Percentiles rank a stretch among this genome's conserved stretches.
These are phyloP conservation scores for Nigrospora oryzae DNA, from an alignment of 2,329 filamentous ascomycete genomes.

Conservation along the genomic window DNA sequence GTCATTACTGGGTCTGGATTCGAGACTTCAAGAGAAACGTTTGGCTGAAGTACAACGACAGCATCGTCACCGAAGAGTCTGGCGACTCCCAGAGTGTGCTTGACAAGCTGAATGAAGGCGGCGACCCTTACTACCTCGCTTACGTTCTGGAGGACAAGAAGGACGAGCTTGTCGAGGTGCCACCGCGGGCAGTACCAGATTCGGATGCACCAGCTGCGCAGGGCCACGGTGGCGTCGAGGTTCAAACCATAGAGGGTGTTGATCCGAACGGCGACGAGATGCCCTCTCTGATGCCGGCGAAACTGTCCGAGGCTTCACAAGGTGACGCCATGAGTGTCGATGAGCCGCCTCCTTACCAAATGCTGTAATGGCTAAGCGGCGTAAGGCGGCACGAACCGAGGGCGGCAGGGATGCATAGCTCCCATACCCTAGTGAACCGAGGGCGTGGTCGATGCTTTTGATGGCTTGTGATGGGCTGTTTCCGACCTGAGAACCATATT, in stretches of 20 bases:
- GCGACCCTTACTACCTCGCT: slow-evolving; percentile 76
- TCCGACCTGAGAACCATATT: too few species aligned
- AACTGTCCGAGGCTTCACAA: neutral
- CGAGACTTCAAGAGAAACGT: slow-evolving; percentile 73
- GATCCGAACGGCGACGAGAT: neutral
- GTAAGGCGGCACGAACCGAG: too few species aligned
- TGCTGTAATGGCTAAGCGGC: neutral
- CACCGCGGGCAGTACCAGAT: slow-evolving; percentile 21
- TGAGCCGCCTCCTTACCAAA: neutral
- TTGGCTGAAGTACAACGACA: slow-evolving; percentile 95
- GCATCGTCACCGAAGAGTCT: slow-evolving; percentile 61
- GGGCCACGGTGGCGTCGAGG: slow-evolving; percentile 9
- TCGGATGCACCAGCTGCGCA: neutral
- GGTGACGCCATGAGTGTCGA: neutral
- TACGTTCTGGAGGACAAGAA: slow-evolving; percentile 67
- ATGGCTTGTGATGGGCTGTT: too few species aligned
- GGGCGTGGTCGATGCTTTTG: too few species aligned
- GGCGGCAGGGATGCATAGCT: too few species aligned
- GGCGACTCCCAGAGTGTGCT: slow-evolving; percentile 61
- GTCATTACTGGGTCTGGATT: slow-evolving; percentile 97
- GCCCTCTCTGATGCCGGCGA: neutral
- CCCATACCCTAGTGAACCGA: too few species aligned
- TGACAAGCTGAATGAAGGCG: slow-evolving; percentile 53
- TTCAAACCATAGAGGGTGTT: slow-evolving; percentile 19
- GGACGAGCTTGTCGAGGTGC: slow-evolving; percentile 40